phyloP scores from a whole-genome alignment of 2,329 filamentous ascomycete genomes.

The Coniosporium tulheliwenetii region DNA sequence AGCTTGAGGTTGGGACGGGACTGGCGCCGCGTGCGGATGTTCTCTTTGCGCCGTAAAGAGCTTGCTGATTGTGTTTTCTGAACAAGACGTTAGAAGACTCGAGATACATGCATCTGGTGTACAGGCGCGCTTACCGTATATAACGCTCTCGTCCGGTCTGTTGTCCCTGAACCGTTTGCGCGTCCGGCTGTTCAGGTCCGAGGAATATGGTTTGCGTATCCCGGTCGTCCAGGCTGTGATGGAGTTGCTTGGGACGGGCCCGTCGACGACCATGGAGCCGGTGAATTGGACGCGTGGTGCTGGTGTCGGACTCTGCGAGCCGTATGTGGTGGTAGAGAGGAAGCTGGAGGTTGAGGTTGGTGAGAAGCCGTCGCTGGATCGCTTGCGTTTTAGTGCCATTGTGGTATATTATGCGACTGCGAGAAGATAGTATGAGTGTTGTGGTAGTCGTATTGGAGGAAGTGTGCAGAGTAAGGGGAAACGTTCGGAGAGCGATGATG shows the following conservation, averaged over 20 bases:
- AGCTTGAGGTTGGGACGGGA: conserved; percentile 11
- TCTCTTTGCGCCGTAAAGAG: conserved; percentile 28
- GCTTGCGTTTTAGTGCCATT: conserved; percentile 45
- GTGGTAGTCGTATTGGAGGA: not conserved
- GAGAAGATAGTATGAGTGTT: not conserved
- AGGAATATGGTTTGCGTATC: conserved; percentile 8
- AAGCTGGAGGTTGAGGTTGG: conserved; percentile 26
- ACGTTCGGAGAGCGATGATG: conserved; percentile 5
- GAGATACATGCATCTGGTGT: too few species aligned
- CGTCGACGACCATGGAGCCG: conserved; percentile 13
- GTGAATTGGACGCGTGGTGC: conserved; percentile 8
- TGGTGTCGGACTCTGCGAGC: conserved; percentile 12
- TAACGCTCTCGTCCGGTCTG: conserved; percentile 37
- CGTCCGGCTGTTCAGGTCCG: conserved; percentile 38
- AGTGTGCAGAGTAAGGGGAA: not conserved
- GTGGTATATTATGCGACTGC: not conserved
- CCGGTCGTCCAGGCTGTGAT: conserved; percentile 1
- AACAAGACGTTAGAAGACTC: not conserved
- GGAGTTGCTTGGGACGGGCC: conserved; percentile 1
- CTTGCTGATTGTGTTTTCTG: conserved; percentile 28
- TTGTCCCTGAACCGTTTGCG: conserved; percentile 43
- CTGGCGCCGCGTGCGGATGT: conserved; percentile 13
- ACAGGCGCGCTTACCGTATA: conserved; percentile 31
- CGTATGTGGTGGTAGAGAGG: conserved; percentile 13
- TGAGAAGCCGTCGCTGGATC: conserved; percentile 28